phyloP scores from a whole-genome alignment of 345 rosid genomes.

The Pugionium dolabratum region DNA sequence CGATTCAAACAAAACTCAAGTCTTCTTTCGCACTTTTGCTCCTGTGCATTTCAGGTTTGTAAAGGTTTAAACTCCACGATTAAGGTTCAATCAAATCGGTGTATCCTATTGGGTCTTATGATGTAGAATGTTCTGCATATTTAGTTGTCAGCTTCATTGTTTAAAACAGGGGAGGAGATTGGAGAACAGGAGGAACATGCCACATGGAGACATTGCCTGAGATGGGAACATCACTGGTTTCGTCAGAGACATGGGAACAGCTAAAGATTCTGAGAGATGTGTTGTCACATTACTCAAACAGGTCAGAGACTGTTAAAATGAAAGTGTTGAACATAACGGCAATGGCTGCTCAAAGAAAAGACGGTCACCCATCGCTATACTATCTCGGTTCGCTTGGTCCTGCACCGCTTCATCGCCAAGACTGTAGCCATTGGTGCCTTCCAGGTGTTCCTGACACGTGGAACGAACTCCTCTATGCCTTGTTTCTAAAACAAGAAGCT shows the following conservation, averaged over 20 bases:
- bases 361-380: constrained; percentile 75
- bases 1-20: constrained; percentile 55
- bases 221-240: constrained; percentile 39
- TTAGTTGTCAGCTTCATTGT: neutral
- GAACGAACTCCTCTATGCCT: constrained; percentile 41
- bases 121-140: neutral
- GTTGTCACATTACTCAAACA: constrained; percentile 37
- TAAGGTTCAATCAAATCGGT: neutral
- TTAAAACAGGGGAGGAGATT: constrained; percentile 58
- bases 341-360: constrained; percentile 64
- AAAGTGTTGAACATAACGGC: constrained; percentile 62
- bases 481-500: constrained; percentile 40
- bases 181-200: constrained; percentile 49
- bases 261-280: constrained; percentile 43
- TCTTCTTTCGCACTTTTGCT: constrained; percentile 69
- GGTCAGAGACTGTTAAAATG: constrained; percentile 40
- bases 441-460: constrained; percentile 62
- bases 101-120: neutral
- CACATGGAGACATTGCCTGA: constrained; percentile 75
- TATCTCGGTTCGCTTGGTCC: constrained; percentile 55
- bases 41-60: constrained; percentile 74
- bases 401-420: constrained; percentile 63
- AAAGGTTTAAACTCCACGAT: neutral
- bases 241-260: constrained; percentile 44
- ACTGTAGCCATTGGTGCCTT: constrained; percentile 93